These are phyloP conservation scores for Laguncularia racemosa DNA, from an alignment of 345 rosid species.

Conservation along the genomic window DNA sequence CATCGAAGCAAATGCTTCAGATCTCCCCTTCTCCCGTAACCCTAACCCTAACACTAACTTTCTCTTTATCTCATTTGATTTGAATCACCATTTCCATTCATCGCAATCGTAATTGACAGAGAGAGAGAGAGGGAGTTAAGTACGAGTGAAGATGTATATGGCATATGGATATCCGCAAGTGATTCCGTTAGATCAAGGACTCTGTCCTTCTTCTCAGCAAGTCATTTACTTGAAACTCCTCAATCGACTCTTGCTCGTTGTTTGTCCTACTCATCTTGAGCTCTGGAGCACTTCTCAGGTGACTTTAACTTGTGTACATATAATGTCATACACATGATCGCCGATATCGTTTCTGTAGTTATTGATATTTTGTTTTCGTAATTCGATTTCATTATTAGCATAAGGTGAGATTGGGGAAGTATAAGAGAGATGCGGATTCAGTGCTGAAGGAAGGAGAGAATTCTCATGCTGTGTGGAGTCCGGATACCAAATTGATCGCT, in stretches of 20 bases:
- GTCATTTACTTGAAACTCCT: constrained; percentile 64
- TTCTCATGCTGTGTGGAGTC: constrained; percentile 86
- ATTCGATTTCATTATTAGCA: constrained; percentile 30
- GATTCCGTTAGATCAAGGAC: constrained; percentile 63
- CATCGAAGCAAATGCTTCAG: constrained; percentile 5
- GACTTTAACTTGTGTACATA: background rate
- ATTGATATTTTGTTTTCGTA: background rate
- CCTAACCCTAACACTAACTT: background rate
- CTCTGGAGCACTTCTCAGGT: constrained; percentile 53
- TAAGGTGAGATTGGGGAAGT: constrained; percentile 87
- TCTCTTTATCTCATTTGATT: too few relatives aligned
- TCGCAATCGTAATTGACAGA: too few relatives aligned
- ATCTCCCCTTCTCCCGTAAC: constrained; percentile 1
- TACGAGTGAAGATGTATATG: constrained; percentile 65
- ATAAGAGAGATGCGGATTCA: constrained; percentile 68
- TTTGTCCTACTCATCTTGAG: constrained; percentile 80
- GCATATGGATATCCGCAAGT: constrained; percentile 99
- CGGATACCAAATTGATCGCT: constrained; percentile 75
- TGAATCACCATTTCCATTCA: too few relatives aligned
- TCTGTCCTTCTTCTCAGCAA: constrained; percentile 63
- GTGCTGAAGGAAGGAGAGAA: constrained; percentile 79
- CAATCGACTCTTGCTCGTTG: constrained; percentile 59
- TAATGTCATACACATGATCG: constrained; percentile 1
- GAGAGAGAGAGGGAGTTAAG: too few relatives aligned
- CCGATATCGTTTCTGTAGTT: constrained; percentile 8